Percentiles rank a stretch among this genome's conserved stretches.
These are phyloP conservation scores for Plasmopara muralis DNA, from an alignment of 352 stramenopile genomes.

Conservation along the genomic window DNA sequence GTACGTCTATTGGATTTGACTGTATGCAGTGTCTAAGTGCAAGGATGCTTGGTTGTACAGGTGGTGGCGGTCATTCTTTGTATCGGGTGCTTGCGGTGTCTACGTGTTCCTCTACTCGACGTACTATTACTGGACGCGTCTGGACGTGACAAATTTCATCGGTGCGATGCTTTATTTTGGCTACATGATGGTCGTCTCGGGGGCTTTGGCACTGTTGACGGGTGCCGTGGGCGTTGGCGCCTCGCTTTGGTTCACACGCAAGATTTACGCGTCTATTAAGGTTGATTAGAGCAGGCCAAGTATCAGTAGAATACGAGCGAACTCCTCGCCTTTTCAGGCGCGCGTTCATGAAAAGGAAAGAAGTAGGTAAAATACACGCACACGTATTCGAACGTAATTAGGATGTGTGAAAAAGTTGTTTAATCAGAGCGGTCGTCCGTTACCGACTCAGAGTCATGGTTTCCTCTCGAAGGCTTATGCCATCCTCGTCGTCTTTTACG, in stretches of 20 bases:
- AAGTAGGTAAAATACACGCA: background rate
- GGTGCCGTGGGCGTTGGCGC: slow-evolving; percentile 94
- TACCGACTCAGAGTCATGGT: slow-evolving; percentile 7
- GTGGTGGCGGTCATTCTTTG: slow-evolving; percentile 99
- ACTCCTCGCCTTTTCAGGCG: background rate
- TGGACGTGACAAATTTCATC: slow-evolving; percentile 93
- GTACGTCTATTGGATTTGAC: slow-evolving; percentile 45
- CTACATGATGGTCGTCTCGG: slow-evolving; percentile 98
- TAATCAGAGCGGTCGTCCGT: background rate
- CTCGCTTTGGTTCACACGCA: slow-evolving; percentile 98
- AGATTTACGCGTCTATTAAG: slow-evolving; percentile 92
- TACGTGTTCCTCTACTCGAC: slow-evolving; percentile 99
- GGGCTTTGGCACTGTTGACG: slow-evolving; percentile 94
- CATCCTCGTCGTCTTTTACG: slow-evolving; percentile 7
- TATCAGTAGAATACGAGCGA: background rate
- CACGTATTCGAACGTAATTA: background rate
- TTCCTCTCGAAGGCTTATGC: slow-evolving; percentile 8
- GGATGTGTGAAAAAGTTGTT: no score
- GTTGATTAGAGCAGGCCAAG: slow-evolving; percentile 26
- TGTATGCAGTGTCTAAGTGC: background rate
- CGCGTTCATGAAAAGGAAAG: no score
- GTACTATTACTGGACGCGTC: slow-evolving; percentile 95
- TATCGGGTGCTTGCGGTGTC: slow-evolving; percentile 91
- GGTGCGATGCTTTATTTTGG: slow-evolving; percentile 94
- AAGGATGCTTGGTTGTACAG: slow-evolving; percentile 18